Evolutionary conservation across 441 rosid species (phyloP).

Genomic region (Kokia cookei): DNA sequence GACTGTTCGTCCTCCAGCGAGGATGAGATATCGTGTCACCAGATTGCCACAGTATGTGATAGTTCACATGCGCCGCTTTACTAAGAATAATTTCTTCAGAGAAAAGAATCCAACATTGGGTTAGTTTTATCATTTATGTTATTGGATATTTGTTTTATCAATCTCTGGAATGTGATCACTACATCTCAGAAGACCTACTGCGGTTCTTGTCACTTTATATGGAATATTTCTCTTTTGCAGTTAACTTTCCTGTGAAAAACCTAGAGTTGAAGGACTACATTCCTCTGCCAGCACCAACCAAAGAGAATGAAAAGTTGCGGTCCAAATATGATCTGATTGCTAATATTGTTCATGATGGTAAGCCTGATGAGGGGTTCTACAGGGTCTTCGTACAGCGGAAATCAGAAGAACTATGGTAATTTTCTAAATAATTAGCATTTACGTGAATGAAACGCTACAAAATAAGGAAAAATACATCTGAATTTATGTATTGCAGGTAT

Average conservation of each 20-base stretch:
- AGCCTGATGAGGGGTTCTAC: conserved; percentile 80
- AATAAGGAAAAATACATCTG: neutral
- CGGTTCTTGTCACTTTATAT: neutral
- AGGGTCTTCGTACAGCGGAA: conserved; percentile 91
- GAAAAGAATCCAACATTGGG: conserved; percentile 95
- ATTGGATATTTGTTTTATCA: conserved; percentile 1
- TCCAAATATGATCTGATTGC: conserved; percentile 90
- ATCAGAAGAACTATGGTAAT: conserved; percentile 87
- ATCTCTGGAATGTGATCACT: neutral
- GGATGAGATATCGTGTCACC: conserved; percentile 80
- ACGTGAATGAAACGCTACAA: neutral
- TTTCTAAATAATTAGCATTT: neutral
- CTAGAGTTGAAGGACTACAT: conserved; percentile 90
- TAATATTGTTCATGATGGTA: conserved; percentile 86
- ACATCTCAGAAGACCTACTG: neutral
- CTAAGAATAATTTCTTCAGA: conserved; percentile 83
- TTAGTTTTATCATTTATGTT: conserved; percentile 17
- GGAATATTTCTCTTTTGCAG: conserved; percentile 31
- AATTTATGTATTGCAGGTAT: conserved; percentile 48
- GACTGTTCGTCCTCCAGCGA: conserved; percentile 87
- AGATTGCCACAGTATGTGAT: conserved; percentile 76
- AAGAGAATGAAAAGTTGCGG: conserved; percentile 49
- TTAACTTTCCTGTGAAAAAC: conserved; percentile 94
- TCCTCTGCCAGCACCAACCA: conserved; percentile 58
- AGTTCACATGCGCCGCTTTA: conserved; percentile 89